Conservation (phyloP, 805 yeast genomes). For the Ogataea pilisensis region DNA sequence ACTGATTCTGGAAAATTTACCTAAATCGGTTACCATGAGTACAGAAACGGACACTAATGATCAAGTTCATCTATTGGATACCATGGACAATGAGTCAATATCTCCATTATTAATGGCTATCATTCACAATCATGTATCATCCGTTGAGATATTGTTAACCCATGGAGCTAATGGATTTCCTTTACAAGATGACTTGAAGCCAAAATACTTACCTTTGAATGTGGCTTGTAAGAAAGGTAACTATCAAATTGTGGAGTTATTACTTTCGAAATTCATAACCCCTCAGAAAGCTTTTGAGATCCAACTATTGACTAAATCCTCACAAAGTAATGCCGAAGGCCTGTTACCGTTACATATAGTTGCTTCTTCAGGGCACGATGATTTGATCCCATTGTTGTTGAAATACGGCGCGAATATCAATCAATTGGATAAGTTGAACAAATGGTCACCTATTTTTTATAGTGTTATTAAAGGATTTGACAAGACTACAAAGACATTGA, state of each 20-base stretch:
- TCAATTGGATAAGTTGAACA: conserved; percentile 75
- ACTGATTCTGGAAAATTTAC: conserved; percentile 31
- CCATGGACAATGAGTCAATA: conserved; percentile 68
- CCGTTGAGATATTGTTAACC: conserved; percentile 46
- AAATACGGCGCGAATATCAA: conserved; percentile 75
- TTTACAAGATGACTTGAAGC: conserved; percentile 43
- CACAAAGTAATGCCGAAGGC: conserved; percentile 81
- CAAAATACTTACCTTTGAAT: conserved; percentile 72
- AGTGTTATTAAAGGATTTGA: conserved; percentile 83
- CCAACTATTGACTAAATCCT: conserved; percentile 34
- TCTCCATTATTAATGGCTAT: conserved; percentile 82
- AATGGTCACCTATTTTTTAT: conserved; percentile 92
- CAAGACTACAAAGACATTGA: conserved; percentile 62
- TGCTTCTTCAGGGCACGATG: conserved; percentile 75
- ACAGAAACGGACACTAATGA: background rate
- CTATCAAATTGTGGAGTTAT: conserved; percentile 58
- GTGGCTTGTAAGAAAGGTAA: conserved; percentile 87
- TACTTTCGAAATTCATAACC: conserved; percentile 39
- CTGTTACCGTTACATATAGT: conserved; percentile 83
- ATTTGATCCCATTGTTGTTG: conserved; percentile 63
- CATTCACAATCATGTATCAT: conserved; percentile 55
- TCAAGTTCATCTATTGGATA: conserved; percentile 35
- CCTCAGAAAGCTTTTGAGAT: conserved; percentile 25
- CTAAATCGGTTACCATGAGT: conserved; percentile 1
- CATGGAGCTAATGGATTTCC: conserved; percentile 50